Base-by-base conservation (phyloP, 1,139 yeast species). In the Entelexis paramagnoliae region DNA sequence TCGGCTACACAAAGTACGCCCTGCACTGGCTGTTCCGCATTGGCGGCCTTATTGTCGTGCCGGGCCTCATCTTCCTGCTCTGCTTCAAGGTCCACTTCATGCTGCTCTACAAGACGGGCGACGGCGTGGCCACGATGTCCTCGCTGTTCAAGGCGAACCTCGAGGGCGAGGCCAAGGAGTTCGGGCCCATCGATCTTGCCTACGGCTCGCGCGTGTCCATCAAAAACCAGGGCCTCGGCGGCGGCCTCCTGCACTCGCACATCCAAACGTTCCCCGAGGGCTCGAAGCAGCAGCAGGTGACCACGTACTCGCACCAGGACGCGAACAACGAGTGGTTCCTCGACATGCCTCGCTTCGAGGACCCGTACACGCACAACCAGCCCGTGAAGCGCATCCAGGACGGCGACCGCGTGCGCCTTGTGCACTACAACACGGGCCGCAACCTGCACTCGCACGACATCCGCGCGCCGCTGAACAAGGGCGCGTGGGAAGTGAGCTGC, bases 61-160 rank as follows among this genome's bases (percentile, higher is more conserved):
- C 99, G 2, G 64, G 78, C 46, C 42, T 75, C 32, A 76, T 91
- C 20, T 91, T 89, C 63, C 66, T 83, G 59, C 62, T 75, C 14
- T 77, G 82, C 60, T 91, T 91, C 73, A 84, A 81, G 66, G 71
- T 84, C 46, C 99, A 91, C 67, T 91, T 91, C 62, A 60, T 72
- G 19, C 71, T 89, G 32, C 74, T 91, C 53, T 80, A 76, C 63
- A 81, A 79, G 61, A 79, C 95, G 3, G 98, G 99, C 58, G 80
- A 96, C 19, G 98, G 98, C 58, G 97, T 91, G 66, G 93, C 96
- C 48, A 84, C 84, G 63, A 93, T 93, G 98, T 85, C 95, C 17
- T 87, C 97, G 0, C 74, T 93, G 59, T 91, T 91, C 78, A 98
- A 91, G 72, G 98, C 98, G 51, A 85, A 87, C 66, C 76, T 91